Percentiles rank a stretch among this genome's conserved stretches.
phyloP scores from a whole-genome alignment of 441 rosid genomes.

The Aleurites moluccanus region DNA sequence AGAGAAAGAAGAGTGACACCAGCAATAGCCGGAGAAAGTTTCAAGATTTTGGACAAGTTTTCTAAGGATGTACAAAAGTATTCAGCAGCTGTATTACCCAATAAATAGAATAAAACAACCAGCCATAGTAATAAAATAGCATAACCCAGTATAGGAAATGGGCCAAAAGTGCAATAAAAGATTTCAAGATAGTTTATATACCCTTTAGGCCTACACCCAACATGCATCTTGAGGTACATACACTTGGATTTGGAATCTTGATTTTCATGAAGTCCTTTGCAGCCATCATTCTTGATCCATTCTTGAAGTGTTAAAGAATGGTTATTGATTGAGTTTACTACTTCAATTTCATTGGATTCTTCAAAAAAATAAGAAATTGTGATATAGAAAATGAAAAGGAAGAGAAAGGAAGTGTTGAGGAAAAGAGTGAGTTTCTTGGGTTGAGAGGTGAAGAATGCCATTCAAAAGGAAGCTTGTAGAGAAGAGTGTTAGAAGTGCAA shows the following conservation, averaged over 20 bases:
- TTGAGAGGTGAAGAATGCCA: constrained; percentile 37
- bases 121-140: constrained; percentile 59
- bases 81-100: constrained; percentile 81
- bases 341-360: constrained; percentile 12
- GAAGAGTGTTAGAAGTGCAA: constrained; percentile 17
- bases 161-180: constrained; percentile 66
- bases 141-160: constrained; percentile 53
- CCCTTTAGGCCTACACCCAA: constrained; percentile 69
- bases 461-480: constrained; percentile 25
- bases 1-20: constrained; percentile 89
- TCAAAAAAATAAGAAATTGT: constrained; percentile 25
- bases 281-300: constrained; percentile 20
- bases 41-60: constrained; percentile 63
- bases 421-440: constrained; percentile 37
- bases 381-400: constrained; percentile 40
- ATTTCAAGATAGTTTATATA: constrained; percentile 79
- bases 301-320: constrained; percentile 18
- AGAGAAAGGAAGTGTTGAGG: constrained; percentile 49
- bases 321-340: background rate
- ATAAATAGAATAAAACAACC: constrained; percentile 62
- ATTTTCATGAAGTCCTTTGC: constrained; percentile 41
- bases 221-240: constrained; percentile 46
- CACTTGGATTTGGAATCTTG: constrained; percentile 53
- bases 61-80: constrained; percentile 87
- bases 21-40: constrained; percentile 79